phyloP scores from a whole-genome alignment of 192 early-diverging fungal genomes.

The Backusella morwellensis region DNA sequence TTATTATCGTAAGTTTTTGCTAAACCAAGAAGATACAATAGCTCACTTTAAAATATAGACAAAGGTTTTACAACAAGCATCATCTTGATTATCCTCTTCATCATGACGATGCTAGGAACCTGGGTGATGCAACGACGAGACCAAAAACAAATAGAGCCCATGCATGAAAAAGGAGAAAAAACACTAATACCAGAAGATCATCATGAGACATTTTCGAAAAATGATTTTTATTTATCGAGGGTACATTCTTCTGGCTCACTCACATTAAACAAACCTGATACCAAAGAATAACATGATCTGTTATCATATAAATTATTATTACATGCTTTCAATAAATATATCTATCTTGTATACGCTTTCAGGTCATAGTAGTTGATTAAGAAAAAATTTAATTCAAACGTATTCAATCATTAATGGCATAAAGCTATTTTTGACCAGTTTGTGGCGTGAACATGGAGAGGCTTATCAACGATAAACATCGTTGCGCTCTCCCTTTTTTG shows the following conservation, averaged over 20 bases:
- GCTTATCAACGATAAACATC: background rate
- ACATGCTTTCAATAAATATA: background rate
- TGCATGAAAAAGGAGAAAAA: background rate
- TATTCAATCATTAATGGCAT: background rate
- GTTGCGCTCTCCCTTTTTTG: background rate
- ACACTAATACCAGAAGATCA: background rate
- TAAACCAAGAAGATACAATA: no score
- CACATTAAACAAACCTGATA: background rate
- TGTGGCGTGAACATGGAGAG: background rate
- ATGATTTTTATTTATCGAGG: background rate
- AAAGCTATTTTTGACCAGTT: background rate
- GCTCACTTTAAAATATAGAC: background rate
- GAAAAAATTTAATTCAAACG: background rate
- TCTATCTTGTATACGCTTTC: background rate
- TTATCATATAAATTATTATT: background rate
- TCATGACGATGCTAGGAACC: background rate
- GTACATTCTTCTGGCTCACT: background rate
- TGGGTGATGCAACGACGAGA: background rate
- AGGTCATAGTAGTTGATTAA: no score
- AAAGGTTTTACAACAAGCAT: conserved; percentile 18
- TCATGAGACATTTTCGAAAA: background rate
- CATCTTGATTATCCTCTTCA: conserved; percentile 16
- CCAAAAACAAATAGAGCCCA: background rate
- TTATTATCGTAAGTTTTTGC: conserved; percentile 9
- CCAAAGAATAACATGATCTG: background rate